phyloP scores from a whole-genome alignment of 768 basidiomycete species.

The Cyclocybe cylindracea region DNA sequence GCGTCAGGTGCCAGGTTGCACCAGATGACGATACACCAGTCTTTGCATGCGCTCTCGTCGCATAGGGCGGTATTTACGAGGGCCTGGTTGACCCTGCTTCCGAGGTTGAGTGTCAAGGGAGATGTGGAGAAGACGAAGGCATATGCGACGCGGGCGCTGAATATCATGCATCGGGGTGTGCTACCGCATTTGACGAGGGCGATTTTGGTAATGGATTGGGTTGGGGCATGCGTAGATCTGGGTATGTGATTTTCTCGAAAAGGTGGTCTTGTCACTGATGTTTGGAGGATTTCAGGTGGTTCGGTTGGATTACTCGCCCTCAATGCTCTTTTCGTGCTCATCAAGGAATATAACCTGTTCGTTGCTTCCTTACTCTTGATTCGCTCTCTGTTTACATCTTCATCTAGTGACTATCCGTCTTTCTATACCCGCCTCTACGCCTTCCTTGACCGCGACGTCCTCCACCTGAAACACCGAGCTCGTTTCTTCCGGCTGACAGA shows the following conservation, averaged over 20 bases:
- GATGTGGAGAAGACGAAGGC: conserved; percentile 36
- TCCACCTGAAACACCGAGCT: conserved; percentile 91
- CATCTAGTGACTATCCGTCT: conserved; percentile 84
- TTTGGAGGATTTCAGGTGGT: conserved; percentile 54
- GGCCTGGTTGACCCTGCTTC: conserved; percentile 76
- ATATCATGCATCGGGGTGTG: conserved; percentile 81
- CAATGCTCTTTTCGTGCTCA: conserved; percentile 88
- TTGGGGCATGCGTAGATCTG: conserved; percentile 78
- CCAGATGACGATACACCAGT: conserved; percentile 73
- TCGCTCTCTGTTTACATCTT: conserved; percentile 1
- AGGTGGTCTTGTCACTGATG: neutral
- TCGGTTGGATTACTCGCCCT: conserved; percentile 84
- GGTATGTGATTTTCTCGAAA: conserved; percentile 43
- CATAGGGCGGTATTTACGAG: conserved; percentile 82
- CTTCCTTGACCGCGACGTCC: conserved; percentile 82
- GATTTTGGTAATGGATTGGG: conserved; percentile 89
- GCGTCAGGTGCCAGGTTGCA: conserved; percentile 50
- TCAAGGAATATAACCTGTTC: conserved; percentile 91
- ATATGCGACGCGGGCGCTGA: conserved; percentile 59
- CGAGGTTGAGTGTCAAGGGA: conserved; percentile 46
- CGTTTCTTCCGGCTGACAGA: conserved; percentile 94
- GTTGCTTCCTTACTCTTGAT: neutral
- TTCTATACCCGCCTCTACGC: conserved; percentile 93
- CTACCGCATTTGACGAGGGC: conserved; percentile 82
- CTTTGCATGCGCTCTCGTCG: conserved; percentile 71